A percentile compares a stretch with the other conserved stretches of the same genome.
Conservation (phyloP, 495 filamentous ascomycete species). For the Penicillium arizonense region DNA sequence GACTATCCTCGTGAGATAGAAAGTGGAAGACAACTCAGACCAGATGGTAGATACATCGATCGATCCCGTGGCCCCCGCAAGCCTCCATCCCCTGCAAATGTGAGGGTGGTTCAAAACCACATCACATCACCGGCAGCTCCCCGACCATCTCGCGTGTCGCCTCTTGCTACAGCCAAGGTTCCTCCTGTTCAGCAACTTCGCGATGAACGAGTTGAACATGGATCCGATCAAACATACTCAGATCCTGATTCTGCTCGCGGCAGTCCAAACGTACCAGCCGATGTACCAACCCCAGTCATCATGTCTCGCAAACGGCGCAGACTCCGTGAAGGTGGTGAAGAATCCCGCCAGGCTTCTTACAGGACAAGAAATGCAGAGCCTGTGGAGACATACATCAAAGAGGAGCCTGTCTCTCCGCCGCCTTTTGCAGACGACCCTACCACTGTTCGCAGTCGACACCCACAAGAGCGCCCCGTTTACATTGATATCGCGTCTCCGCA, state of each 20-base stretch:
- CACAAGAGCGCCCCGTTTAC: conserved; percentile 45
- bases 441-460: conserved; percentile 39
- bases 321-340: conserved; percentile 33
- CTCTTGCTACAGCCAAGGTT: conserved; percentile 62
- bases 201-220: conserved; percentile 26
- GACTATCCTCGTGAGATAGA: conserved; percentile 23
- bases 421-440: conserved; percentile 58
- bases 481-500: conserved; percentile 49
- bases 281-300: conserved; percentile 27
- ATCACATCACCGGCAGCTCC: conserved; percentile 75
- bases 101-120: conserved; percentile 57
- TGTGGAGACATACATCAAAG: conserved; percentile 69
- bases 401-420: conserved; percentile 82
- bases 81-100: conserved; percentile 29
- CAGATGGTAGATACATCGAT: conserved; percentile 19
- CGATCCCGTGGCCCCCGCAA: conserved; percentile 20
- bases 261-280: conserved; percentile 30
- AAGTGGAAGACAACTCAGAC: conserved; percentile 18
- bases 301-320: conserved; percentile 51
- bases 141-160: conserved; percentile 78
- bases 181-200: conserved; percentile 44
- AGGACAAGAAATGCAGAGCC: conserved; percentile 30
- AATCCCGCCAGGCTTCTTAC: conserved; percentile 26
- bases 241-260: conserved; percentile 26
- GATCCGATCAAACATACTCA: conserved; percentile 19